Evolutionary conservation across 768 basidiomycete species (phyloP).

Genomic region (Lyophyllum shimeji): DNA sequence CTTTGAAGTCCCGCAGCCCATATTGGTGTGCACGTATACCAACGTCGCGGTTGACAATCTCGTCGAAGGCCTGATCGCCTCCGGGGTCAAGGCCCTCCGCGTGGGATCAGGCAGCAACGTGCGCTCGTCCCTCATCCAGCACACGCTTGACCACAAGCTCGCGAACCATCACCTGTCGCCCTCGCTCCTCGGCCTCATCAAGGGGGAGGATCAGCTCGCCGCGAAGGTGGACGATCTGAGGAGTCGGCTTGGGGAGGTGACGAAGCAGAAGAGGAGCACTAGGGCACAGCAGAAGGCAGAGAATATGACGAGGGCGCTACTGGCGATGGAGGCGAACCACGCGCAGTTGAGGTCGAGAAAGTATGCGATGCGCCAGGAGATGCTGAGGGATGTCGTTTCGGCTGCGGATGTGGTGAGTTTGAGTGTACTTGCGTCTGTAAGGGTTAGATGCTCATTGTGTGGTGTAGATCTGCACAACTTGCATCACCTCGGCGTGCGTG

Average conservation of each 20-base stretch:
- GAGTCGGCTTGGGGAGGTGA: conserved; percentile 17
- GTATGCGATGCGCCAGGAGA: conserved; percentile 57
- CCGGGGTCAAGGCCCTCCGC: conserved; percentile 72
- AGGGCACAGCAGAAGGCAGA: conserved; percentile 21
- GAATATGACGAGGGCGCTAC: conserved; percentile 32
- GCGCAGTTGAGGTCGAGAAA: conserved; percentile 37
- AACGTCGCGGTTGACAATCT: conserved; percentile 93
- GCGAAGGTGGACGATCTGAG: conserved; percentile 24
- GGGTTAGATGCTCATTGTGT: conserved; percentile 6
- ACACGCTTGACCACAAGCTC: conserved; percentile 67
- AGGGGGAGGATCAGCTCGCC: conserved; percentile 33
- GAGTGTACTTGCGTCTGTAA: conserved; percentile 1
- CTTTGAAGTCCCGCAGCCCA: conserved; percentile 80
- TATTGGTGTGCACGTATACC: conserved; percentile 93
- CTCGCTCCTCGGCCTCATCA: conserved; percentile 39
- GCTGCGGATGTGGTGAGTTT: conserved; percentile 71
- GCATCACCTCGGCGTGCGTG: conserved; percentile 70
- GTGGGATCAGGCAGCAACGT: conserved; percentile 67
- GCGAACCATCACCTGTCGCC: conserved; percentile 56
- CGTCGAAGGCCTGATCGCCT: conserved; percentile 65
- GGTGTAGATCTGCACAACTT: conserved; percentile 82
- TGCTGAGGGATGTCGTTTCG: conserved; percentile 62
- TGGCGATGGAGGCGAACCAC: conserved; percentile 26
- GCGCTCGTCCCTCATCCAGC: conserved; percentile 48
- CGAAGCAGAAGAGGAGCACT: conserved; percentile 17